phyloP scores from a whole-genome alignment of 768 basidiomycete genomes.

The Boletus coccyginus region DNA sequence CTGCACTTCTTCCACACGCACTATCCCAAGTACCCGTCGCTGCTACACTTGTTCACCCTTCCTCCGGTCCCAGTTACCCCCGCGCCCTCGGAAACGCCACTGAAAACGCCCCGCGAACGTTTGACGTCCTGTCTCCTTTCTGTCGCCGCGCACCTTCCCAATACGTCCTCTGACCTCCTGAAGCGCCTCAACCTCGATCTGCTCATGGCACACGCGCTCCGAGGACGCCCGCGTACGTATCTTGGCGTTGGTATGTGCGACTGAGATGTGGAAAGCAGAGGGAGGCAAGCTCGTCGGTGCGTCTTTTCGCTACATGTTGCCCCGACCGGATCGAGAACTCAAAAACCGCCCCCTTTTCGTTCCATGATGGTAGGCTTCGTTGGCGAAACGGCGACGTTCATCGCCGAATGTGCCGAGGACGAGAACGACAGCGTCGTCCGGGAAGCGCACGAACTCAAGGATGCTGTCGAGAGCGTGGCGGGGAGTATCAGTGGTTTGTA shows the following conservation, averaged over 20 bases:
- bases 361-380: conserved; percentile 53
- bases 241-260: conserved; percentile 64
- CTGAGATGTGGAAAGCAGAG: conserved; percentile 72
- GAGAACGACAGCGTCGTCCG: conserved; percentile 81
- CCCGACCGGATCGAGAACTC: not conserved
- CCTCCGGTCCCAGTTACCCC: not conserved
- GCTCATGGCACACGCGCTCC: conserved; percentile 85
- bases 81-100: not conserved
- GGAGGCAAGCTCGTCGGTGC: conserved; percentile 73
- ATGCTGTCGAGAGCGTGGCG: conserved; percentile 67
- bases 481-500: conserved; percentile 47
- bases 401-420: conserved; percentile 85
- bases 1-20: conserved; percentile 55
- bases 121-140: conserved; percentile 20
- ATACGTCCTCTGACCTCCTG: conserved; percentile 41
- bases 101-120: conserved; percentile 5
- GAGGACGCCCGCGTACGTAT: conserved; percentile 72
- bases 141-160: conserved; percentile 16
- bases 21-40: conserved; percentile 64
- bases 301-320: conserved; percentile 17
- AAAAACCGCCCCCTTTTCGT: not conserved
- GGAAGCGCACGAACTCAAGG: conserved; percentile 64
- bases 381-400: conserved; percentile 80
- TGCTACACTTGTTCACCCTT: conserved; percentile 26
- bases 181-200: conserved; percentile 81